Evolutionary conservation across 1,139 yeast genomes (phyloP).

Genomic region (Pichia sp.): DNA sequence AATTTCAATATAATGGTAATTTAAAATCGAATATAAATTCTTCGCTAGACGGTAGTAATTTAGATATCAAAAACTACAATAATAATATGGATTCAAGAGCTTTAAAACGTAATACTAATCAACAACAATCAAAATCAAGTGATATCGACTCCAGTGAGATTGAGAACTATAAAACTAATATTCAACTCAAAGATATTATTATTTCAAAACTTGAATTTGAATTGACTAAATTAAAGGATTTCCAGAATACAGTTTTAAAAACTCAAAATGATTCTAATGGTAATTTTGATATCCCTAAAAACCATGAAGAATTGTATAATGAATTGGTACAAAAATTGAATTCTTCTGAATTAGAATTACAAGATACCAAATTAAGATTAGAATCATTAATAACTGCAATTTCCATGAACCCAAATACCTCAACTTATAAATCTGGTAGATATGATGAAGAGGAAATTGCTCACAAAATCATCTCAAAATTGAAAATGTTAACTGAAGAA

Average conservation of each 20-base stretch:
- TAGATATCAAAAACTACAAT: constrained; percentile 3
- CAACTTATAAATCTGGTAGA: constrained; percentile 40
- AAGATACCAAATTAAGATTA: constrained; percentile 50
- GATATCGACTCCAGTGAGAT: constrained; percentile 10
- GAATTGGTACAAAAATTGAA: constrained; percentile 44
- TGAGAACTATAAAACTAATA: constrained; percentile 17
- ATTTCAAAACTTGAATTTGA: constrained; percentile 23
- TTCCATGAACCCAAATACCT: constrained; percentile 35
- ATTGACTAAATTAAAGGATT: constrained; percentile 15
- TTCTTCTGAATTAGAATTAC: constrained; percentile 46
- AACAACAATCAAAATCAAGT: constrained; percentile 7
- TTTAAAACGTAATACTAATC: constrained; percentile 2
- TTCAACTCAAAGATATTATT: constrained; percentile 22
- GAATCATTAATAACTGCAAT: constrained; percentile 57
- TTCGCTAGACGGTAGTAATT: background rate
- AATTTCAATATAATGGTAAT: background rate
- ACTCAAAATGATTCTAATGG: constrained; percentile 11
- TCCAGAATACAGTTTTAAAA: constrained; percentile 13
- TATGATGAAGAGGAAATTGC: constrained; percentile 72
- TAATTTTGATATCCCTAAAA: constrained; percentile 31
- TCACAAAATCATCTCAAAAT: constrained; percentile 61
- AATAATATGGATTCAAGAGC: constrained; percentile 2
- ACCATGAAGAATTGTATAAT: constrained; percentile 39
- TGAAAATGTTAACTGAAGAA: constrained; percentile 57
- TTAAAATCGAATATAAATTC: background rate